A percentile compares a stretch with the other conserved stretches of the same genome.
Evolutionary conservation across 768 basidiomycete genomes (phyloP).

Genomic region (Phlebiopsis flavidoalba): DNA sequence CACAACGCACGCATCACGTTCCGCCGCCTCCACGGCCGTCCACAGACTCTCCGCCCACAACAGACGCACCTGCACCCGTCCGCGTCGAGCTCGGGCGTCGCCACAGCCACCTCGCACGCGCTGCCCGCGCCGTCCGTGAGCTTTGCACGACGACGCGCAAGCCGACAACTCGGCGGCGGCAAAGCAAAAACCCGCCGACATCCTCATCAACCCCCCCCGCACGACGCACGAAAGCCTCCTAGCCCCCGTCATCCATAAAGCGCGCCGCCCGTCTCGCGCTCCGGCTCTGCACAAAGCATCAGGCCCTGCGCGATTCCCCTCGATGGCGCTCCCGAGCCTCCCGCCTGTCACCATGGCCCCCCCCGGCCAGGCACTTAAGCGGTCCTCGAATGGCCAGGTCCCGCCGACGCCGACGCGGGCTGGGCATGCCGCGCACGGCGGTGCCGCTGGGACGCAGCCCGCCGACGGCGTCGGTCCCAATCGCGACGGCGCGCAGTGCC

Average conservation of each 20-base stretch:
- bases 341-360: constrained; percentile 42
- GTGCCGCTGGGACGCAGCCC: constrained; percentile 38
- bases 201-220: constrained; percentile 71
- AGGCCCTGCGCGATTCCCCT: constrained; percentile 37
- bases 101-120: constrained; percentile 31
- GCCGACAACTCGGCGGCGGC: constrained; percentile 55
- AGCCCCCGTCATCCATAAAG: constrained; percentile 70
- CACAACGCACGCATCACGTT: constrained; percentile 2
- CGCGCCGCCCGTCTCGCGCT: constrained; percentile 63
- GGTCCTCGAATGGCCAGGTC: constrained; percentile 53
- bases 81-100: constrained; percentile 19
- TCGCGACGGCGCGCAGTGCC: constrained; percentile 61
- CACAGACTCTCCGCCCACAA: constrained; percentile 15
- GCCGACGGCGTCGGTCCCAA: constrained; percentile 60
- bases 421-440: constrained; percentile 41
- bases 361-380: constrained; percentile 38
- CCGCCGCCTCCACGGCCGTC: constrained; percentile 11
- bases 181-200: constrained; percentile 72
- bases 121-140: constrained; percentile 70
- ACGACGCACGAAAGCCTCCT: constrained; percentile 46
- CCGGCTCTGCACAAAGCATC: constrained; percentile 20
- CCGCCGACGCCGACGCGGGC: constrained; percentile 70
- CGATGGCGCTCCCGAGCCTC: constrained; percentile 64
- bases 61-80: constrained; percentile 21
- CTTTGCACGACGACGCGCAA: constrained; percentile 71